A percentile compares a stretch with the other conserved stretches of the same genome.
These are phyloP conservation scores for Petunia secreta DNA, from an alignment of 257 asterid genomes.

Conservation along the genomic window DNA sequence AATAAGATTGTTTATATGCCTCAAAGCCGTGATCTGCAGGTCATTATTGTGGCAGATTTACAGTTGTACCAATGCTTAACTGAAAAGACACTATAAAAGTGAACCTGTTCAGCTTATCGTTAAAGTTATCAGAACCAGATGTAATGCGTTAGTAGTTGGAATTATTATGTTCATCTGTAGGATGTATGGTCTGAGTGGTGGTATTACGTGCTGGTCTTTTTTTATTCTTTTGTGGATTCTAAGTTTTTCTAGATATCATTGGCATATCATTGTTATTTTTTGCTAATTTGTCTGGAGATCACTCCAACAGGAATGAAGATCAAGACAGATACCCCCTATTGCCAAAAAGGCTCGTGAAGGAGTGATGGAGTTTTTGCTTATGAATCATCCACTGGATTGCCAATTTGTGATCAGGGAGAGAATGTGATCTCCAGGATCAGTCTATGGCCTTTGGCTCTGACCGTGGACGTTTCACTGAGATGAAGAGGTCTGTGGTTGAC, in stretches of 20 bases:
- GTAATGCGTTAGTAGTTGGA: not conserved
- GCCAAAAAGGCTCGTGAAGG: conserved; percentile 99
- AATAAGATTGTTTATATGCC: not conserved
- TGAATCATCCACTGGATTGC: conserved; percentile 97
- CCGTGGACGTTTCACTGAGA: conserved; percentile 93
- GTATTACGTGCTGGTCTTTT: not conserved
- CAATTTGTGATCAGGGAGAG: conserved; percentile 99
- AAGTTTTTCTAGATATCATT: not conserved
- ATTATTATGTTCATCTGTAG: not conserved
- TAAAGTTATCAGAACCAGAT: not conserved
- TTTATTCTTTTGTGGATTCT: too few relatives aligned
- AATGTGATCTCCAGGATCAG: conserved; percentile 96
- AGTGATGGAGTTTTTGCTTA: conserved; percentile 93
- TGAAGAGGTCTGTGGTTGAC: conserved; percentile 93
- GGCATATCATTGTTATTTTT: not conserved
- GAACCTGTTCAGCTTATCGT: not conserved
- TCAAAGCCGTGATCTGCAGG: not conserved
- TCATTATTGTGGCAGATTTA: not conserved
- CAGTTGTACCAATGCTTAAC: not conserved
- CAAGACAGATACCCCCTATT: conserved; percentile 83
- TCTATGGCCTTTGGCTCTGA: conserved; percentile 99
- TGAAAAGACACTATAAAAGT: not conserved
- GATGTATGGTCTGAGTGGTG: not conserved
- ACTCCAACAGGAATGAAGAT: conserved; percentile 81
- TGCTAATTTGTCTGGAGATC: conserved; percentile 17